A percentile compares a stretch with the other conserved stretches of the same genome.
phyloP scores from a whole-genome alignment of 306 rosid species.

The Clitoria ternatea region DNA sequence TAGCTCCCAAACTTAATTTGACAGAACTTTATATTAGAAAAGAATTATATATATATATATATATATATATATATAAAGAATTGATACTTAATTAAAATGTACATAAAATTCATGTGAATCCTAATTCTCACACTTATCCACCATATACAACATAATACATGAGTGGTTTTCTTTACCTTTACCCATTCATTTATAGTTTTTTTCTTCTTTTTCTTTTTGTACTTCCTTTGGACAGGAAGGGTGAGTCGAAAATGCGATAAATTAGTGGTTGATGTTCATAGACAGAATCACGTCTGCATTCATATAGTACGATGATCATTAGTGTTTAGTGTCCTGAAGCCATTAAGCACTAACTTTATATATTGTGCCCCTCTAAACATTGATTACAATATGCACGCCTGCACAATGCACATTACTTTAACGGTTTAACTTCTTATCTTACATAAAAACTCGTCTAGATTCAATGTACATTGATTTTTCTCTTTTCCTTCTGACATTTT shows the following conservation, averaged over 20 bases:
- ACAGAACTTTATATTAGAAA: too few species aligned
- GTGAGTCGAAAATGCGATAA: background rate
- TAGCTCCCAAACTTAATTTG: too few species aligned
- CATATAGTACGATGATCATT: background rate
- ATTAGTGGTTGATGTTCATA: background rate
- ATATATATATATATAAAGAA: too few species aligned
- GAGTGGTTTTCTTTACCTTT: too few species aligned
- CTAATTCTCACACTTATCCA: too few species aligned
- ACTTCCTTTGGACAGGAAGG: background rate
- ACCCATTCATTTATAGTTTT: too few species aligned
- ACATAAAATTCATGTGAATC: too few species aligned
- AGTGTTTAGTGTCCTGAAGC: background rate
- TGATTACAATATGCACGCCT: background rate
- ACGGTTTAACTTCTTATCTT: background rate
- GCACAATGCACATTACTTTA: background rate
- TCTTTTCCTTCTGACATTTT: background rate
- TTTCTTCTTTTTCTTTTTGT: too few species aligned
- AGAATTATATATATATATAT: too few species aligned
- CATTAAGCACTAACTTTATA: background rate
- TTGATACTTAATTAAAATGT: too few species aligned
- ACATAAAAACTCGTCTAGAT: background rate
- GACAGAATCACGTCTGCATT: slow-evolving; percentile 6
- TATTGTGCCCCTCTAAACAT: background rate
- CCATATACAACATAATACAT: too few species aligned
- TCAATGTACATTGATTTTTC: background rate